These are phyloP conservation scores for Penicillium atrosanguineum DNA, from an alignment of 495 filamentous ascomycete genomes.

Conservation along the genomic window DNA sequence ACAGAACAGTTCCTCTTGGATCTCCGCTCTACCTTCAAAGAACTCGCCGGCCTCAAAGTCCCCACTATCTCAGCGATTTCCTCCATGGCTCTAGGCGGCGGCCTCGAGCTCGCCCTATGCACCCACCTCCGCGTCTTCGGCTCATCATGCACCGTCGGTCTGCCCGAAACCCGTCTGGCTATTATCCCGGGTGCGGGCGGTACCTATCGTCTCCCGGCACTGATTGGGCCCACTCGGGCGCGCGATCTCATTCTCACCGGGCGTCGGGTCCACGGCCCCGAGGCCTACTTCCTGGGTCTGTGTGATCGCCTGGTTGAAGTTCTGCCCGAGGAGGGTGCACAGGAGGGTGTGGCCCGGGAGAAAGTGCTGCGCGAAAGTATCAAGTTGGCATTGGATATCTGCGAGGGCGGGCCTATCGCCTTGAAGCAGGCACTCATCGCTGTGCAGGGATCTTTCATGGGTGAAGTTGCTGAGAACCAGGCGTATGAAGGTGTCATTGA, in stretches of 20 bases:
- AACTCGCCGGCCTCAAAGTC: conserved; percentile 68
- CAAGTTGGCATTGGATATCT: conserved; percentile 75
- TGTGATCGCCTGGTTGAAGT: conserved; percentile 81
- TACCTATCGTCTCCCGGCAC: conserved; percentile 73
- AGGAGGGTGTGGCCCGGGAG: conserved; percentile 54
- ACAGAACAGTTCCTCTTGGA: conserved; percentile 70
- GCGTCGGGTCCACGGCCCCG: conserved; percentile 68
- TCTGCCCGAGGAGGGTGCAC: conserved; percentile 52
- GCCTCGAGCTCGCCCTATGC: conserved; percentile 83
- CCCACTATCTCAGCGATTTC: conserved; percentile 86
- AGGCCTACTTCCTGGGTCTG: conserved; percentile 81
- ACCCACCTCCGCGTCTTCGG: conserved; percentile 83
- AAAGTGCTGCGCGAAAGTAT: conserved; percentile 71
- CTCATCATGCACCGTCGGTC: conserved; percentile 67
- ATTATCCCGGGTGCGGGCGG: conserved; percentile 96
- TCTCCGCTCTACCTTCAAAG: conserved; percentile 69
- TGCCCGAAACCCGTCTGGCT: conserved; percentile 87
- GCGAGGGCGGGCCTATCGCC: conserved; percentile 81
- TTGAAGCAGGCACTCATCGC: conserved; percentile 70
- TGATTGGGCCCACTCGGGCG: conserved; percentile 74
- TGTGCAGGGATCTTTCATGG: conserved; percentile 56
- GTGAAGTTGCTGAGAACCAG: conserved; percentile 67
- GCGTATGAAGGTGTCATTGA: conserved; percentile 77
- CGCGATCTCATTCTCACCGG: conserved; percentile 86
- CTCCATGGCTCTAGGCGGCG: conserved; percentile 82